Conservation (phyloP, 441 rosid species). For the Euphorbia schlechtendalii region DNA sequence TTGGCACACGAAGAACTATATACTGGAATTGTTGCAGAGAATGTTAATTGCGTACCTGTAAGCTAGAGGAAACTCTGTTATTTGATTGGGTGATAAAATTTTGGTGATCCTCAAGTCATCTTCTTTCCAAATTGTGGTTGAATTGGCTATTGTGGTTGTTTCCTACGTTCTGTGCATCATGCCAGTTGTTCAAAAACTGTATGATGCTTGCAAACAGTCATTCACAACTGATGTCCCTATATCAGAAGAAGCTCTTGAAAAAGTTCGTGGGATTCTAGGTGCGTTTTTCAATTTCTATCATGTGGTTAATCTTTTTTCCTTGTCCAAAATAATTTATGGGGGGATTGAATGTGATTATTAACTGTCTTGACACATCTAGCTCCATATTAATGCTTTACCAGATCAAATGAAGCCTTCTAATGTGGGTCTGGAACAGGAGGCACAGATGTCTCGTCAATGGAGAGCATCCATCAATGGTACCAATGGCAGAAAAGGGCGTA, state of each 20-base stretch:
- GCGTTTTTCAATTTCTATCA: not conserved
- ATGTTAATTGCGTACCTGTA: conserved; percentile 16
- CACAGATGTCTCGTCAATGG: conserved; percentile 74
- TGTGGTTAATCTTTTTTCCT: not conserved
- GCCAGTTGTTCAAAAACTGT: conserved; percentile 38
- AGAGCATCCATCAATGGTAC: conserved; percentile 39
- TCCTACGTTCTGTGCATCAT: conserved; percentile 21
- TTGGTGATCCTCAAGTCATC: conserved; percentile 13
- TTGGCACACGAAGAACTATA: conserved; percentile 14
- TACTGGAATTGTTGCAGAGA: conserved; percentile 26
- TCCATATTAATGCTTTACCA: conserved; percentile 30
- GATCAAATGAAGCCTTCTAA: conserved; percentile 95
- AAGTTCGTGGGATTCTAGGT: conserved; percentile 39
- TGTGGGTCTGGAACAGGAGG: conserved; percentile 96
- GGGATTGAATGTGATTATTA: not conserved
- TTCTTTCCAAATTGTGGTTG: conserved; percentile 1
- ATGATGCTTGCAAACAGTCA: conserved; percentile 40
- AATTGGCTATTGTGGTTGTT: conserved; percentile 10
- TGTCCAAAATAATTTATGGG: not conserved
- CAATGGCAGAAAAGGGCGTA: conserved; percentile 31
- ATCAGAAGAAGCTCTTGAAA: conserved; percentile 43
- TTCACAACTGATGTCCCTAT: conserved; percentile 41
- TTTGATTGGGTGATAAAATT: conserved; percentile 11
- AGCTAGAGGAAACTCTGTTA: conserved; percentile 10
- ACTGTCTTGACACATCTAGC: conserved; percentile 9